Conservation (phyloP, 805 yeast genomes). For the Cyberlindnera suaveolens region DNA sequence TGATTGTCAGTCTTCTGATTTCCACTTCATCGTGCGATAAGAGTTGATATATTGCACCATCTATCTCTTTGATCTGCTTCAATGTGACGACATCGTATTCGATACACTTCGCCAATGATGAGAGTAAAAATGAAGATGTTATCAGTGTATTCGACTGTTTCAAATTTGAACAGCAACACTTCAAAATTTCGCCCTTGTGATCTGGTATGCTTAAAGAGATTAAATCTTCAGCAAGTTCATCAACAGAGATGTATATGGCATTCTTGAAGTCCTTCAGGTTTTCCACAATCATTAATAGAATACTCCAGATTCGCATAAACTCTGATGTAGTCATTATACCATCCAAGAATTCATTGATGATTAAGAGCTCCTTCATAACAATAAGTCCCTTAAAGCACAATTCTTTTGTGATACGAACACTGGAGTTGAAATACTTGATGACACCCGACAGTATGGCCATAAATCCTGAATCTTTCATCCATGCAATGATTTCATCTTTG, state of each 20-base stretch:
- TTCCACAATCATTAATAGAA: constrained; percentile 20
- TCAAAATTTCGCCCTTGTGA: constrained; percentile 7
- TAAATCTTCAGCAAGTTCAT: constrained; percentile 22
- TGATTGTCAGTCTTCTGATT: constrained; percentile 22
- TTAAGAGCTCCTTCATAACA: constrained; percentile 19
- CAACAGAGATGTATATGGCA: constrained; percentile 20
- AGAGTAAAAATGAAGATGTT: constrained; percentile 14
- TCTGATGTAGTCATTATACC: constrained; percentile 5
- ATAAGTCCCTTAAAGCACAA: constrained; percentile 23
- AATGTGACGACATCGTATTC: constrained; percentile 10
- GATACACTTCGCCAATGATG: constrained; percentile 17
- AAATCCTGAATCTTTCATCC: constrained; percentile 19
- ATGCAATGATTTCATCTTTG: constrained; percentile 7
- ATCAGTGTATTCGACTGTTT: constrained; percentile 3
- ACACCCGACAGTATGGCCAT: constrained; percentile 7
- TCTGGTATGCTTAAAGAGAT: constrained; percentile 5
- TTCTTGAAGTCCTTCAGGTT: constrained; percentile 19
- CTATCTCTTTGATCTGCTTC: constrained; percentile 18
- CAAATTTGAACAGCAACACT: constrained; percentile 11
- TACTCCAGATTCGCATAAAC: constrained; percentile 13
- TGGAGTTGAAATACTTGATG: constrained; percentile 16
- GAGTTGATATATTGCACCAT: constrained; percentile 11
- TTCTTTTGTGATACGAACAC: constrained; percentile 18
- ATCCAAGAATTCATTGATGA: constrained; percentile 13
- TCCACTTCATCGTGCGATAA: constrained; percentile 21